Evolutionary conservation across 2,329 filamentous ascomycete genomes (phyloP), one percentile per base, ranked within the genome.

Genomic region (Tolypocladium tundrense): DNA sequence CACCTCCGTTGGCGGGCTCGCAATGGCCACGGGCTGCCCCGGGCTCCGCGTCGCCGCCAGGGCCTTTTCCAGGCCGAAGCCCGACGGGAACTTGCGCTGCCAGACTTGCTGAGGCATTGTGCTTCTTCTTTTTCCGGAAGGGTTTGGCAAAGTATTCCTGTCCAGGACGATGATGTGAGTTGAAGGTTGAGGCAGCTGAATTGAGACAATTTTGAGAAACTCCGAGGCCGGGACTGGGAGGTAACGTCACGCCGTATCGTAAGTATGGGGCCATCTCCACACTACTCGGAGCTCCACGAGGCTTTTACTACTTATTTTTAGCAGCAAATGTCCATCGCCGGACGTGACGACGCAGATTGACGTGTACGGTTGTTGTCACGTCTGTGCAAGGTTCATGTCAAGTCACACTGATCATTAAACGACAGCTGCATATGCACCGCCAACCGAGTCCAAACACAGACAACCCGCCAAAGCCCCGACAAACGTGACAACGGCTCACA

Each of bases 31-130:
- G 2, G 60, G 45, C 21, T 39, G 9, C 7, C 33, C 54, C 27
- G 65, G 57, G 59, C 56, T 62, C 24, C 63, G 65, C 24, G 65
- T 59, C 24, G 63, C 66, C 5, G 58, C 62, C 39, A 68, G 60
- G 41, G 61, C 62, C 56, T 62, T 60, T 42, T 67, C 65, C 45
- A 68, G 62, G 53, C 67, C 67, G 55, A 59, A 60, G 53, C 67
- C 67, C n/a, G 58, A 59, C 14, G 63, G 59, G 58, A 65, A 63
- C n/a, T 62, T 64, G 58, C 67, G 67, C 54, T 63, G 62, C 60
- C 62, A 66, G 57, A 68, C 64, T 24, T 63, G 64, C 35, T 65
- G 66, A 43, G 64, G n/a, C 69, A 80, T 62, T 19, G 48, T 1
- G 66, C 73, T 59, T 80, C 13, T 41, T 39, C n/a, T 31, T 24